These are phyloP conservation scores for Rhodotorula sp. DNA, from an alignment of 1,284 basidiomycete species.

Conservation along the genomic window DNA sequence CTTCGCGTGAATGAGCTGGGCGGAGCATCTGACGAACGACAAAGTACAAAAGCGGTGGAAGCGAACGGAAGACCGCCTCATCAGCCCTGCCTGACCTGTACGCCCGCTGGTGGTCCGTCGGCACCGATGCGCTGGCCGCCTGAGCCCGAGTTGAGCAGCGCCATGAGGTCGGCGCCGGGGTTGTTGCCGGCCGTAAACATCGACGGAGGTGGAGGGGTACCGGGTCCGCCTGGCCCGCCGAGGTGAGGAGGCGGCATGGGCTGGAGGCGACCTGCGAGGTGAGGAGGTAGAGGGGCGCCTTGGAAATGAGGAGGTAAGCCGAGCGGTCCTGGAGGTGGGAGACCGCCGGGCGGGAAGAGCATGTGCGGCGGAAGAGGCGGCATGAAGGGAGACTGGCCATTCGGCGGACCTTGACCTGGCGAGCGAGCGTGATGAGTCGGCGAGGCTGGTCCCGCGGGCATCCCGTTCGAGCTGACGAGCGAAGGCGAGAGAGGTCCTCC, in stretches of 20 bases:
- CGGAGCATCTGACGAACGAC: too few relatives aligned
- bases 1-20: too few relatives aligned
- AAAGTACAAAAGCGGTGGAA: too few relatives aligned
- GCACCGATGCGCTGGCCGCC: slow-evolving; percentile 24
- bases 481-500: slow-evolving; percentile 5
- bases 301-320: background rate
- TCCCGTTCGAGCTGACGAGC: slow-evolving; percentile 1
- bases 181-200: slow-evolving; percentile 12
- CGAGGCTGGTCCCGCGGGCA: background rate
- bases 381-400: background rate
- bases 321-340: background rate
- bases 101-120: slow-evolving; percentile 7
- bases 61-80: too few relatives aligned
- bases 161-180: slow-evolving; percentile 36
- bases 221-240: background rate
- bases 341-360: background rate
- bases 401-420: background rate
- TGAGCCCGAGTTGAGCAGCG: slow-evolving; percentile 32
- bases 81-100: slow-evolving; percentile 9
- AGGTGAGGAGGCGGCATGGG: background rate
- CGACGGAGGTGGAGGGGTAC: background rate
- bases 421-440: background rate
- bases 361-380: background rate
- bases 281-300: too few relatives aligned
- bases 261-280: background rate